phyloP scores from a whole-genome alignment of 1,284 basidiomycete species.

The Fomes fomentarius region DNA sequence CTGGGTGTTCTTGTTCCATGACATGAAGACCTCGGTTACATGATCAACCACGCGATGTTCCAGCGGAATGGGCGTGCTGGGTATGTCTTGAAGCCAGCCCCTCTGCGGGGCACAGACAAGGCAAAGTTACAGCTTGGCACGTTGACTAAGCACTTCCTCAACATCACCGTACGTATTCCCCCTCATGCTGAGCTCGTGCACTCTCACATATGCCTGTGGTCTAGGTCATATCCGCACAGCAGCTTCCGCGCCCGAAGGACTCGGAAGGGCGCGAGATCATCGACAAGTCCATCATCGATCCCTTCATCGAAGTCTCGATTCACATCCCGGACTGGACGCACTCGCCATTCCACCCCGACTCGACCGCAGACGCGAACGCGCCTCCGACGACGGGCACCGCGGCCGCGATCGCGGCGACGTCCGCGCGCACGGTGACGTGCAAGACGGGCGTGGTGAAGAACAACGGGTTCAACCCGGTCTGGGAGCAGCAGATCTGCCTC shows the following conservation, averaged over 20 bases:
- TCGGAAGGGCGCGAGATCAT: constrained; percentile 62
- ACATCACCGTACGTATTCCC: constrained; percentile 54
- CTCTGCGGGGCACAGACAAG: constrained; percentile 71
- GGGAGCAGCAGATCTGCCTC: constrained; percentile 75
- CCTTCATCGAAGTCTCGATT: constrained; percentile 79
- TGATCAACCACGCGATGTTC: constrained; percentile 96
- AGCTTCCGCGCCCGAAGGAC: constrained; percentile 81
- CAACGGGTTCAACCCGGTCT: constrained; percentile 90
- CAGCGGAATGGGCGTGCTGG: constrained; percentile 84
- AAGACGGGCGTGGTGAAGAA: constrained; percentile 72
- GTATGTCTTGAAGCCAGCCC: constrained; percentile 89
- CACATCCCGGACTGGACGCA: constrained; percentile 75
- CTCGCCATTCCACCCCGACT: constrained; percentile 36
- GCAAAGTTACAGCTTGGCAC: constrained; percentile 63
- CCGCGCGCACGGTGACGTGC: constrained; percentile 51
- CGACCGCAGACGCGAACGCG: constrained; percentile 28
- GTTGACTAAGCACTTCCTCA: constrained; percentile 63
- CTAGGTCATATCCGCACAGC: constrained; percentile 91
- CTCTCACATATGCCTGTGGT: not conserved
- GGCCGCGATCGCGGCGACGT: constrained; percentile 31
- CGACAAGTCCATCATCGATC: constrained; percentile 67
- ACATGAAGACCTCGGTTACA: constrained; percentile 78
- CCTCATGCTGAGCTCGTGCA: not conserved
- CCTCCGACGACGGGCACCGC: constrained; percentile 28
- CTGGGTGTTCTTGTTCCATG: not conserved